Base-by-base conservation (phyloP, 164 flowering plant genomes). In the Macadamia integrifolia region DNA sequence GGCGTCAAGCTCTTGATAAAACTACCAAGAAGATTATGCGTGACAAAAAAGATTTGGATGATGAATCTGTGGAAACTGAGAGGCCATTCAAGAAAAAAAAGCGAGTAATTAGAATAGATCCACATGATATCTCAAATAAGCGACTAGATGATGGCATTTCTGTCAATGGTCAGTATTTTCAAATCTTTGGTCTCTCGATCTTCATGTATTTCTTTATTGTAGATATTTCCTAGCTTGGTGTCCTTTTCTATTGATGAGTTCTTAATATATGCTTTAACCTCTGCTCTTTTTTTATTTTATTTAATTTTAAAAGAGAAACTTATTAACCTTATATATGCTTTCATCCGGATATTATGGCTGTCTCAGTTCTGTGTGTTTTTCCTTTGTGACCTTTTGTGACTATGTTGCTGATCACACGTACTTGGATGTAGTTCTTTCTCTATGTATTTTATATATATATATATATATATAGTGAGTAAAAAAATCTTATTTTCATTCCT, bases 61-160 rank as follows among this genome's bases (percentile, higher is more conserved):
- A 68, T 43, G 80, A 79, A 60, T 70, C 75, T 50, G 80, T 66
- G n/a, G 43, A 14, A 15, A 68, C 23, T 42, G 86, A 78, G 59
- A 79, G 66, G 17, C 64, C 40, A 63, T 85, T 75, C 18, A 90
- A 68, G 82, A 89, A 75, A 77, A 84, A 46, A 59, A 89, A 87
- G 79, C 78, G 77, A 63, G 77, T 68, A 23, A 85, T 90, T 56
- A 80, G 88, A 35, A 64, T 87, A 30, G 92, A 88, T 78, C 92
- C 86, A 35, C 52, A 79, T 73, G 98, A 93, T 76, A 79, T 77
- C 70, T 85, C 98, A 30, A 91, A 91, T 72, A 93, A 93, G 82
- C 81, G 94, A 64, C 56, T 86, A 23, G 92, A 83, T 80, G 98
- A 91, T 76, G 72, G 77, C 46, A 50, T 80, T 52, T 67, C 74